Percentiles rank a stretch among this genome's conserved stretches.
Evolutionary conservation across 2,329 filamentous ascomycete genomes (phyloP).

Genomic region (Stagonosporopsis rhizophila): DNA sequence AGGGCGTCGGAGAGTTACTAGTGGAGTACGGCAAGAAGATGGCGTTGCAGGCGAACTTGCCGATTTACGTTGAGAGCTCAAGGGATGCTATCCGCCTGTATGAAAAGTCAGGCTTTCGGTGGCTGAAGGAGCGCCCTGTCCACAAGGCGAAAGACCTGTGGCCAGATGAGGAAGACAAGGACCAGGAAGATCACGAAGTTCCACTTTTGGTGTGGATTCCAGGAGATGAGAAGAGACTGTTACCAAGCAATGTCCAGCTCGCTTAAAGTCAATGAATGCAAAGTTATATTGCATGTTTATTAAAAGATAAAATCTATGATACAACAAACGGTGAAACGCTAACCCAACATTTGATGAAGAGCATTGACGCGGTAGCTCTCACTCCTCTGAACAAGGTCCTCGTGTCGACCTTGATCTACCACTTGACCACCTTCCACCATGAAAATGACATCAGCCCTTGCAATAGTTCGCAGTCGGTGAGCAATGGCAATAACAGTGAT

Average conservation of each 20-base stretch:
- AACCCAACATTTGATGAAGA: slow-evolving; percentile 56
- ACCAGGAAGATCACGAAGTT: slow-evolving; percentile 17
- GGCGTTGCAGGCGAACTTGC: slow-evolving; percentile 48
- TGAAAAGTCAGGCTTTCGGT: slow-evolving; percentile 56
- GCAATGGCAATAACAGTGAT: slow-evolving; percentile 56
- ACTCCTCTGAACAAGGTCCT: slow-evolving; percentile 56
- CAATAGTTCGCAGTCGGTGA: slow-evolving; percentile 53
- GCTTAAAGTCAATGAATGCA: slow-evolving; percentile 5
- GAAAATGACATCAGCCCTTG: slow-evolving; percentile 54
- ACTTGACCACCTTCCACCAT: slow-evolving; percentile 58
- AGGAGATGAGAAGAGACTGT: slow-evolving; percentile 7
- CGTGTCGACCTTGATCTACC: slow-evolving; percentile 58
- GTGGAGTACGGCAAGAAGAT: slow-evolving; percentile 50
- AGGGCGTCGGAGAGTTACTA: slow-evolving; percentile 52
- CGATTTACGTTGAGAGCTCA: slow-evolving; percentile 59
- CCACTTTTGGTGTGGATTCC: slow-evolving; percentile 31
- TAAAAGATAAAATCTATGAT: background rate
- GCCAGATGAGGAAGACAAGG: slow-evolving; percentile 25
- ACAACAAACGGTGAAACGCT: background rate
- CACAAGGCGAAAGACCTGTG: slow-evolving; percentile 50
- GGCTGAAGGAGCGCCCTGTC: slow-evolving; percentile 50
- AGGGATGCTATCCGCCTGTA: slow-evolving; percentile 54
- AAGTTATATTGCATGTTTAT: background rate
- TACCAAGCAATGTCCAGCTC: slow-evolving; percentile 26
- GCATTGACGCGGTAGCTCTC: slow-evolving; percentile 60